phyloP scores from a whole-genome alignment of 164 flowering plant species.

The Nelumbo lutea region DNA sequence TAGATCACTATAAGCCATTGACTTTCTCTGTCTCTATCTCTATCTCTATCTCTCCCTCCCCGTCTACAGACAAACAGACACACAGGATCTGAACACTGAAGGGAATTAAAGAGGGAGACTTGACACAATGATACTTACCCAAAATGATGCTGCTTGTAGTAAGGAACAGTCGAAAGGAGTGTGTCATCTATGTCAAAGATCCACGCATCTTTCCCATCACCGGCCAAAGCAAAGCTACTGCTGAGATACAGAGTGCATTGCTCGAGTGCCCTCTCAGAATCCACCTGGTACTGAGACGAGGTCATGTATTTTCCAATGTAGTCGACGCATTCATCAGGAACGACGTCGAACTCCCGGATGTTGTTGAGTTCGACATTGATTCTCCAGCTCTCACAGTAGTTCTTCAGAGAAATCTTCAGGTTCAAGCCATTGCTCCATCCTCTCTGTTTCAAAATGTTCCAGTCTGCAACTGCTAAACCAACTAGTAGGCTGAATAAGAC shows the following conservation, averaged over 20 bases:
- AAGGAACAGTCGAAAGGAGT: constrained; percentile 59
- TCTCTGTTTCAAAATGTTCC: constrained; percentile 49
- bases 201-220: constrained; percentile 71
- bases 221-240: constrained; percentile 26
- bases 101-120: background rate
- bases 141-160: constrained; percentile 50
- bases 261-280: constrained; percentile 46
- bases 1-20: too few species aligned
- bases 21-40: too few species aligned
- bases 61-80: too few species aligned
- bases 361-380: constrained; percentile 79
- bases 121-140: constrained; percentile 31
- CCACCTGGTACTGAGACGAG: constrained; percentile 60
- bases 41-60: too few species aligned
- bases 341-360: constrained; percentile 49
- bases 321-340: constrained; percentile 62
- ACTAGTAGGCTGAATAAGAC: constrained; percentile 18
- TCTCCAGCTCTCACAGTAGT: constrained; percentile 81
- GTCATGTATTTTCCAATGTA: constrained; percentile 66
- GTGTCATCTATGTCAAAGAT: constrained; percentile 73
- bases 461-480: constrained; percentile 32
- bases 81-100: background rate
- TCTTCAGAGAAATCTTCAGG: constrained; percentile 38
- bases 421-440: constrained; percentile 11
- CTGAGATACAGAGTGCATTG: constrained; percentile 41